Evolutionary conservation across 805 yeast species (phyloP), one percentile per base, ranked within the genome.

Genomic region (Candida qinlingensis): DNA sequence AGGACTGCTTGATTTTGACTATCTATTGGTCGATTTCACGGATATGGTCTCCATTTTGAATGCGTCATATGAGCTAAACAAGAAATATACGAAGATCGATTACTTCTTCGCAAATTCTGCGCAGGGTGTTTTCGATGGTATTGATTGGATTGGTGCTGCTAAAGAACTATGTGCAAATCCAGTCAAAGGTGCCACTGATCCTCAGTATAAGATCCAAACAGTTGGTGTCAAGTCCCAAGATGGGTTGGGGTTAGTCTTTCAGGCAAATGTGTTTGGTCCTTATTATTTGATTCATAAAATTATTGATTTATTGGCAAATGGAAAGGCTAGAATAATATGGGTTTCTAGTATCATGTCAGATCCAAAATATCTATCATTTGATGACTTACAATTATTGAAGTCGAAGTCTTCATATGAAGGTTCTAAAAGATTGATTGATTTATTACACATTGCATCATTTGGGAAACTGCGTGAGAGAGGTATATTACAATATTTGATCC

Each of bases 231-330:
- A 77, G 59, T 80, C 96, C 1, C 64, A 60, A 19, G 99, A 94
- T 66, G 90, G 80, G 0, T 57, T 92, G 72, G 97, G 98, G 1
- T 69, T 86, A 31, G 89, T 90, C 4, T 94, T 92, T 70, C 96
- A 94, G 67, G 95, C 94, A 5, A 94, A 94, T 62, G 96, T 92
- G n/a, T 88, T 94, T 68, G 96, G 96, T 0, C 98, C 98, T 3
- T 91, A 87, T 69, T 94, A 83, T 65, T 69, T 94, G 46, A 74
- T 91, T 46, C 87, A 85, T 56, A 81, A 78, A 53, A 67, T 92
- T 25, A 64, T 73, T 37, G 79, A 79, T 3, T 66, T 80, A 36
- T 67, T 91, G n/a, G 54, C 66, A 8, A 63, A 67, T 3, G 69
- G 72, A 3, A 83, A 85, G 4, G 90, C 94, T 0, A 76, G 77